Base-by-base conservation (phyloP, 2,329 filamentous ascomycete species). In the Ciborinia camelliae region DNA sequence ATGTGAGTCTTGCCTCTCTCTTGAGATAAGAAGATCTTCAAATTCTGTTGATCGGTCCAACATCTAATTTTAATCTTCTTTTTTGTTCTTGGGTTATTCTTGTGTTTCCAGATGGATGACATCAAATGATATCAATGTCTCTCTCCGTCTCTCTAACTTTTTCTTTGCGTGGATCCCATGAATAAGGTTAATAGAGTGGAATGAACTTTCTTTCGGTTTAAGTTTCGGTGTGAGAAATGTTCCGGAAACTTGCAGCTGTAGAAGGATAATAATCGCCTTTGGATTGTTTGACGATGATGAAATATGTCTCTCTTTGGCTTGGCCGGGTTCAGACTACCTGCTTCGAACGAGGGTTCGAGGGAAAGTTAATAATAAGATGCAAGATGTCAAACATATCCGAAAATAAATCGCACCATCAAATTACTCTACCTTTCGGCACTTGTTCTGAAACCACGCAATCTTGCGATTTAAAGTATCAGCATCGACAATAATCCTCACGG, bases 1-100 rank as follows among this genome's bases (percentile, higher is more conserved):
- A n/a, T n/a, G n/a, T n/a, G n/a, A n/a, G n/a, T n/a, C n/a, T n/a
- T n/a, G n/a, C n/a, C n/a, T n/a, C n/a, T n/a, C n/a, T 30, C 41
- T n/a, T 23, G 18, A 58, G 52, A 54, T 54, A 54, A 54, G 35
- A 18, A 45, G 28, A 58, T 45, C 39, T 35, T 26, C 54, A 32
- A 32, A 10, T 20, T 35, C 7, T 18, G 18, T 32, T 35, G 39
- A 58, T 47, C 39, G 7, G 8, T 23, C 37, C 54, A 57, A n/a
- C n/a, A n/a, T n/a, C n/a, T n/a, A n/a, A 45, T 45, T 57, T 54
- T 43, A 30, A 57, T 57, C 54, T 43, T 20, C 39, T 57, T 43
- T 23, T 57, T n/a, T 20, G n/a, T 55, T 43, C 37, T 43, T 55
- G 23, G 53, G 15, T 43, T 55, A 15, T 41, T 55, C 52, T 26